Percentiles rank a stretch among this genome's conserved stretches.
phyloP scores from a whole-genome alignment of 2,329 filamentous ascomycete genomes.

The Aspergillus thermomutatus region DNA sequence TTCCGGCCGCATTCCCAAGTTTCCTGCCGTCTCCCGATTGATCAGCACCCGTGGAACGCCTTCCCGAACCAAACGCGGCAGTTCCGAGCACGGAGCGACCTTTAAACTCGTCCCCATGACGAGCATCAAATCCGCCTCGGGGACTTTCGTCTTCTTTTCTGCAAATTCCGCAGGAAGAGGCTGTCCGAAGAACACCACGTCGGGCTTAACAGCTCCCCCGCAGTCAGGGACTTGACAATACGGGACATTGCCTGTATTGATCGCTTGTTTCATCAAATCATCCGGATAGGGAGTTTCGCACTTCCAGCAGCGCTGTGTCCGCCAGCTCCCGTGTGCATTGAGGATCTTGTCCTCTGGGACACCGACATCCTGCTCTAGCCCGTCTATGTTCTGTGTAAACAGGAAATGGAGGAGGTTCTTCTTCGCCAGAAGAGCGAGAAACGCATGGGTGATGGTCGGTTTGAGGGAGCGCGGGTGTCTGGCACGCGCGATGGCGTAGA shows the following conservation, averaged over 20 bases:
- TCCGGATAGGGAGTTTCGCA: conserved; percentile 67
- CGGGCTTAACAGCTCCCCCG: conserved; percentile 73
- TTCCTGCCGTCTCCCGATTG: conserved; percentile 74
- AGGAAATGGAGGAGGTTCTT: conserved; percentile 74
- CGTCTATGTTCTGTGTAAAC: conserved; percentile 93
- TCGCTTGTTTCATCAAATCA: conserved; percentile 64
- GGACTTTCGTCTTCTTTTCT: conserved; percentile 46
- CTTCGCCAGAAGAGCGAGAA: conserved; percentile 69
- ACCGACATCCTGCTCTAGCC: conserved; percentile 76
- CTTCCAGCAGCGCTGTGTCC: conserved; percentile 76
- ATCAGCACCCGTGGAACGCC: conserved; percentile 69
- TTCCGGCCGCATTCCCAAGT: conserved; percentile 66
- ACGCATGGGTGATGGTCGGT: conserved; percentile 79
- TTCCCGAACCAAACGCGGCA: conserved; percentile 60
- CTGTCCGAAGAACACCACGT: conserved; percentile 85
- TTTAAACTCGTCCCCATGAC: conserved; percentile 76
- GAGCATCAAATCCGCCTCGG: conserved; percentile 65
- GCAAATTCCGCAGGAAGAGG: conserved; percentile 60
- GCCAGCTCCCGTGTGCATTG: conserved; percentile 85
- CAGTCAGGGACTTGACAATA: conserved; percentile 59
- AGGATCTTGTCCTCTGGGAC: conserved; percentile 71
- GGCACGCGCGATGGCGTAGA: conserved; percentile 81
- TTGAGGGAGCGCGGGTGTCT: conserved; percentile 80
- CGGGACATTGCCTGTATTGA: conserved; percentile 64
- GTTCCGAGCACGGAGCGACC: conserved; percentile 74